A percentile compares a stretch with the other conserved stretches of the same genome.
These are phyloP conservation scores for Cordyceps cicadae DNA, from an alignment of 2,329 filamentous ascomycete species.

Conservation along the genomic window DNA sequence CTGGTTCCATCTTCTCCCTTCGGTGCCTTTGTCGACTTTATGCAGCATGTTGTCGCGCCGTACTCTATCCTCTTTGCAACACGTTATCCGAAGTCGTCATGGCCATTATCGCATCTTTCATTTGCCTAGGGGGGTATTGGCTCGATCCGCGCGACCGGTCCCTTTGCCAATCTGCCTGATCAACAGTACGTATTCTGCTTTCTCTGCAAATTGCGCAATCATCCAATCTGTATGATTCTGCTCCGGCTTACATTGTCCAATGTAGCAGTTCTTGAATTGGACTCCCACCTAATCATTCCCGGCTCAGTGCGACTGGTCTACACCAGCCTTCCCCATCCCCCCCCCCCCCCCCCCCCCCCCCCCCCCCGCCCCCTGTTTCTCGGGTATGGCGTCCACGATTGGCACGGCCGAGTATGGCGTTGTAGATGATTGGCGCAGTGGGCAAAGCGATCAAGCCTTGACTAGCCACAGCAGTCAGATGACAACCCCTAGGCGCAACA, in stretches of 20 bases:
- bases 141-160: not conserved
- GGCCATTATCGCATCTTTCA: slow-evolving; percentile 8
- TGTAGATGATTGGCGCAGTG: slow-evolving; percentile 41
- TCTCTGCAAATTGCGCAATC: slow-evolving; percentile 7
- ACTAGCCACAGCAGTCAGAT: not conserved
- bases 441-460: slow-evolving; percentile 38
- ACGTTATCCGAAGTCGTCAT: slow-evolving; percentile 9
- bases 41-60: slow-evolving; percentile 6
- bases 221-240: slow-evolving; percentile 9
- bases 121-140: not conserved
- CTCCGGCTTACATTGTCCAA: slow-evolving; percentile 33
- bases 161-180: not conserved
- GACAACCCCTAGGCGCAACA: slow-evolving; percentile 7
- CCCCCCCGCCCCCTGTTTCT: slow-evolving; percentile 61
- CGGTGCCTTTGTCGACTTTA: slow-evolving; percentile 7
- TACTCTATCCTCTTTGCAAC: slow-evolving; percentile 6
- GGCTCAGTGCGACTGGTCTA: slow-evolving; percentile 63
- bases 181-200: slow-evolving; percentile 6
- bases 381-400: slow-evolving; percentile 56
- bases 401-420: slow-evolving; percentile 51
- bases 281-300: slow-evolving; percentile 56
- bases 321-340: no score
- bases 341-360: no score
- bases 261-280: slow-evolving; percentile 51
- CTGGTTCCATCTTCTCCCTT: slow-evolving; percentile 10